Percentiles rank a stretch among this genome's conserved stretches.
These are phyloP conservation scores for Pseudocercospora pini-densiflorae DNA, from an alignment of 2,329 filamentous ascomycete species.

Conservation along the genomic window DNA sequence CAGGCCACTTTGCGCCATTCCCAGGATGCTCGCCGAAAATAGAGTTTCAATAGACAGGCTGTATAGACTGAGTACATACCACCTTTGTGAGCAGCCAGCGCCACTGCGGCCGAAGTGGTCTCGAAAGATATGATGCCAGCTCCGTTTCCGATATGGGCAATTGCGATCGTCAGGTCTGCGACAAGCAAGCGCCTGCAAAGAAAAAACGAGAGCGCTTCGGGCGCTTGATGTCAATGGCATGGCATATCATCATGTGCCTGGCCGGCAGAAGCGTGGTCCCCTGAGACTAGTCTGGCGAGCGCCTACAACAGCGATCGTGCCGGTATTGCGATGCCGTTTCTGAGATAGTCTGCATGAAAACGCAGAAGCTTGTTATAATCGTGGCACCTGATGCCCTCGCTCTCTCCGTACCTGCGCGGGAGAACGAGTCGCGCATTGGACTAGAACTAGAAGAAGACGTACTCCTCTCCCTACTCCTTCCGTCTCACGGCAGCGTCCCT, in stretches of 20 bases:
- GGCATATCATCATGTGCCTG: neutral
- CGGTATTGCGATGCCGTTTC: neutral
- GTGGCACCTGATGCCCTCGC: neutral
- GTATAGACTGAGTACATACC: neutral
- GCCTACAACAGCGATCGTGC: neutral
- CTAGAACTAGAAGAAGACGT: neutral
- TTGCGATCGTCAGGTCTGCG: neutral
- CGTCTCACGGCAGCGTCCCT: neutral
- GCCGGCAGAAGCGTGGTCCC: neutral
- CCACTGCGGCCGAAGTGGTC: no score
- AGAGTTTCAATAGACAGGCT: conserved; percentile 6
- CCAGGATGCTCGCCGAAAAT: conserved; percentile 4
- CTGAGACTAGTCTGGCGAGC: neutral
- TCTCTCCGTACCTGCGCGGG: neutral
- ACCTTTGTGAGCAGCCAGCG: neutral
- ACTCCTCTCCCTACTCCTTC: neutral
- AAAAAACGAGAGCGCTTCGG: neutral
- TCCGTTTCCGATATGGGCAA: neutral
- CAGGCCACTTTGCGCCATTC: neutral
- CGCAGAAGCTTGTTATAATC: neutral
- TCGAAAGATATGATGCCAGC: neutral
- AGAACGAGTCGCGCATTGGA: neutral
- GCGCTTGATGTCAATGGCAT: neutral
- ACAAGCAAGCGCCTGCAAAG: neutral
- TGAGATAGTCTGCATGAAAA: neutral